Evolutionary conservation across 2,329 filamentous ascomycete genomes (phyloP).

Genomic region (Ascomycota sp.): DNA sequence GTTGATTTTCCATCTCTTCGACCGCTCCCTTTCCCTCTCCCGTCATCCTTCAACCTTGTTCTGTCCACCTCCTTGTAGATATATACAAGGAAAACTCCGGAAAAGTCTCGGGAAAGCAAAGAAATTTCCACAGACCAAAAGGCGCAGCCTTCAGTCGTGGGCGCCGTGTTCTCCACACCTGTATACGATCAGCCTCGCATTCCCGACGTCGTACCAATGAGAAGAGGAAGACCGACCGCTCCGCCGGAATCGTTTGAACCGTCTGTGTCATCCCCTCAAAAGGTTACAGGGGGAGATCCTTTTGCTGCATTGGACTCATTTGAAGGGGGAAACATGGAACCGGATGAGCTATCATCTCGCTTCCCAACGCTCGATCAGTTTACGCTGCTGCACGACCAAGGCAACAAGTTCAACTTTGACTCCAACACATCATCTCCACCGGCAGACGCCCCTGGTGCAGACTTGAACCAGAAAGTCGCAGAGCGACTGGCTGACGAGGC

Average conservation of each 20-base stretch:
- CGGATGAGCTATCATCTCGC: constrained; percentile 63
- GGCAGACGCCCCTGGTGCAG: constrained; percentile 25
- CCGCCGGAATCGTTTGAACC: constrained; percentile 22
- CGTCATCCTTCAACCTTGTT: background rate
- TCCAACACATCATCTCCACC: constrained; percentile 25
- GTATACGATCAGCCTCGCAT: constrained; percentile 50
- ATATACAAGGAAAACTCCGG: constrained; percentile 42
- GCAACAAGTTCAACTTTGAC: constrained; percentile 70
- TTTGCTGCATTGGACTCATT: constrained; percentile 74
- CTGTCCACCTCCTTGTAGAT: constrained; percentile 29
- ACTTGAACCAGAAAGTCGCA: constrained; percentile 44
- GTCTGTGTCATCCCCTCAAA: constrained; percentile 34
- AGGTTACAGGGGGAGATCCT: constrained; percentile 55
- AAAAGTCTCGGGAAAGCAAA: constrained; percentile 34
- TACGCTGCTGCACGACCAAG: constrained; percentile 67
- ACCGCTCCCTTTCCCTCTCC: too few species aligned
- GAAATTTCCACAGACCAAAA: constrained; percentile 33
- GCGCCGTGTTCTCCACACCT: constrained; percentile 64
- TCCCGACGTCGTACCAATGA: constrained; percentile 86
- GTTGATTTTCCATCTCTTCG: too few species aligned
- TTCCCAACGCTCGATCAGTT: constrained; percentile 93
- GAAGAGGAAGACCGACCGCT: constrained; percentile 48
- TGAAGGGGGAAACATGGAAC: constrained; percentile 21
- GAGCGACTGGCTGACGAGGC: constrained; percentile 70
- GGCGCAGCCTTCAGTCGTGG: constrained; percentile 39